Conservation (phyloP, 345 rosid genomes). For the Mercurialis annua region DNA sequence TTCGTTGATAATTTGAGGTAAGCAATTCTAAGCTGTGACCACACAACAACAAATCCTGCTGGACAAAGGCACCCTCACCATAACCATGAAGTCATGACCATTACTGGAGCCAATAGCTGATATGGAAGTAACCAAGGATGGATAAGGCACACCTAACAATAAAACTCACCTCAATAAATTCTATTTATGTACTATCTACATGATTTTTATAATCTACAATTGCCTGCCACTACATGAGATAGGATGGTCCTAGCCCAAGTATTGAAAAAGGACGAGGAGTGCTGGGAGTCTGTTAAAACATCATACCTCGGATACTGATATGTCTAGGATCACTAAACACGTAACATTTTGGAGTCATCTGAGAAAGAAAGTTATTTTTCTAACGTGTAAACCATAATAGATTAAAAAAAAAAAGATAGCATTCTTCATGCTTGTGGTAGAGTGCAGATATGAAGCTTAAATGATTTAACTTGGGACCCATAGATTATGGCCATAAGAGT, state of each 20-base stretch:
- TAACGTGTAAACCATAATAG: neutral
- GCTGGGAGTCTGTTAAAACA: neutral
- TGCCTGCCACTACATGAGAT: neutral
- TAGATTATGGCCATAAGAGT: neutral
- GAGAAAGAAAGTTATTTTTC: neutral
- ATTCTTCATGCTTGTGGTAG: neutral
- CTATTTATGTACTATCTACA: neutral
- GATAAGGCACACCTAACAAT: constrained; percentile 8
- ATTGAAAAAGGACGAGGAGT: neutral
- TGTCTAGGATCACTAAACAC: neutral
- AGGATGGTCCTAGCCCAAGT: neutral
- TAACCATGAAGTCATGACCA: neutral
- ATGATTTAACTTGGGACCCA: constrained; percentile 14
- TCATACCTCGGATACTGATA: neutral
- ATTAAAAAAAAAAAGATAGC: too few species aligned
- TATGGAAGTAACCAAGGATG: neutral
- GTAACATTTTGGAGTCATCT: neutral
- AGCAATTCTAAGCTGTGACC: neutral
- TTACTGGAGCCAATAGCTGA: constrained; percentile 4
- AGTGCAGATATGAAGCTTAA: neutral
- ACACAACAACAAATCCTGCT: neutral
- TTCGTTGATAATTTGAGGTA: neutral
- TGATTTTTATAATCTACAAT: neutral
- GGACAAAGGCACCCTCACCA: constrained; percentile 4
- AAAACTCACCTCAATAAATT: constrained; percentile 1